A percentile compares a stretch with the other conserved stretches of the same genome.
phyloP scores from a whole-genome alignment of 768 basidiomycete genomes.

The Kwoniella botswanensis region DNA sequence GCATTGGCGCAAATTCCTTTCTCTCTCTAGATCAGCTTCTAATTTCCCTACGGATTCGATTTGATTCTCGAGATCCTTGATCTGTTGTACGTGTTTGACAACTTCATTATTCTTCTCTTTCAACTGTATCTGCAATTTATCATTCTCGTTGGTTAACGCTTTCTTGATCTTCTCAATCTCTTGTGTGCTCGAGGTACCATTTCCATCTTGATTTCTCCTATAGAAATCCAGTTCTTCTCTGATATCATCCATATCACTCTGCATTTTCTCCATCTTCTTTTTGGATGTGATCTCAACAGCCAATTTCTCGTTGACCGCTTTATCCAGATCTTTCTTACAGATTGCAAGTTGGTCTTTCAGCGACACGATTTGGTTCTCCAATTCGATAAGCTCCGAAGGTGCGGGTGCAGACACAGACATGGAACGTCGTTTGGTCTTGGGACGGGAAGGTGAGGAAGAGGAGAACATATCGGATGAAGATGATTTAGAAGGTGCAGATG shows the following conservation, averaged over 20 bases:
- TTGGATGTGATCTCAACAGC: constrained; percentile 44
- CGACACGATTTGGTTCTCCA: constrained; percentile 40
- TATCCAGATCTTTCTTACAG: constrained; percentile 44
- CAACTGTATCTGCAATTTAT: constrained; percentile 29
- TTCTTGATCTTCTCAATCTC: constrained; percentile 48
- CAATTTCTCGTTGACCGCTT: constrained; percentile 56
- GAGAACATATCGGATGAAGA: neutral
- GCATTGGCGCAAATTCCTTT: constrained; percentile 10
- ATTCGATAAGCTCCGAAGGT: constrained; percentile 24
- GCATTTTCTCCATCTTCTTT: constrained; percentile 45
- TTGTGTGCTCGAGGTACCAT: constrained; percentile 16
- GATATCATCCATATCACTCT: constrained; percentile 47
- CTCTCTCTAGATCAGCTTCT: constrained; percentile 36
- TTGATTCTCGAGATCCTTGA: constrained; percentile 22
- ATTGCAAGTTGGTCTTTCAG: constrained; percentile 40
- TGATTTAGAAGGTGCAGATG: constrained; percentile 9
- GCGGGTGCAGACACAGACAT: constrained; percentile 31
- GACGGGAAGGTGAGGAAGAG: constrained; percentile 24
- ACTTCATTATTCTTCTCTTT: constrained; percentile 36
- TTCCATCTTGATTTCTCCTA: constrained; percentile 23
- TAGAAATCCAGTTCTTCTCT: constrained; percentile 53
- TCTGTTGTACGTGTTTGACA: constrained; percentile 22
- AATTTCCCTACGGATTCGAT: constrained; percentile 10
- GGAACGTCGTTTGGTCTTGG: constrained; percentile 30
- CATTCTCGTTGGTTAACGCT: constrained; percentile 32